Evolutionary conservation across 495 filamentous ascomycete species (phyloP).

Genomic region (Umbilicaria muhlenbergii): DNA sequence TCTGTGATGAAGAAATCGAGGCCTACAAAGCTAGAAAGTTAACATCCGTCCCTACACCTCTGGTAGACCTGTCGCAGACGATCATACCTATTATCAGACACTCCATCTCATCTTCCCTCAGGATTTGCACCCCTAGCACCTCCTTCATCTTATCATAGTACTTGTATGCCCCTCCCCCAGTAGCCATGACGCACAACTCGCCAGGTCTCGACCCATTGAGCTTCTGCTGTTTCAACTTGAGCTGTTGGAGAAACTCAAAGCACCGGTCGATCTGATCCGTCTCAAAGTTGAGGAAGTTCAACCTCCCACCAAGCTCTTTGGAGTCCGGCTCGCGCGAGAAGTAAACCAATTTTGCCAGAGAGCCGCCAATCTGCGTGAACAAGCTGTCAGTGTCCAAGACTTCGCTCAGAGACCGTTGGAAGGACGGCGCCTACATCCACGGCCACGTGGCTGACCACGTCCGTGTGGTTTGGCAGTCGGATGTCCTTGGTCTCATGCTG

Average conservation of each 20-base stretch:
- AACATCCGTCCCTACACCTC: not conserved
- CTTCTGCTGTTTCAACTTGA: constrained; percentile 63
- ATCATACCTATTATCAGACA: constrained; percentile 82
- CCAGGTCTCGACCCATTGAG: constrained; percentile 49
- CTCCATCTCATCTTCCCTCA: constrained; percentile 96
- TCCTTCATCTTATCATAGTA: constrained; percentile 83
- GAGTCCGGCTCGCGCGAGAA: constrained; percentile 77
- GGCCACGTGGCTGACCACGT: constrained; percentile 87
- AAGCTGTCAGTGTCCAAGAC: constrained; percentile 14
- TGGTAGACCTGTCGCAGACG: not conserved
- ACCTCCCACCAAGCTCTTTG: constrained; percentile 66
- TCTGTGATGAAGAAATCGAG: constrained; percentile 98
- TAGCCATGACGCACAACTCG: constrained; percentile 80
- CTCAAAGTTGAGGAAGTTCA: constrained; percentile 93
- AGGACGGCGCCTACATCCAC: constrained; percentile 57
- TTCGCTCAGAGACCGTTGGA: constrained; percentile 18
- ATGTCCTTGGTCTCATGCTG: constrained; percentile 81
- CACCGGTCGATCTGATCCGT: constrained; percentile 84
- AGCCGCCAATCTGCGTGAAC: constrained; percentile 67
- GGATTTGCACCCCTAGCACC: constrained; percentile 66
- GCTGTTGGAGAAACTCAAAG: constrained; percentile 68
- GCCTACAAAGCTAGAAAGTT: constrained; percentile 28
- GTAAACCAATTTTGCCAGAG: constrained; percentile 90
- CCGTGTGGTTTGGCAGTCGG: constrained; percentile 85
- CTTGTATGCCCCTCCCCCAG: constrained; percentile 88